A percentile compares a stretch with the other conserved stretches of the same genome.
These are phyloP conservation scores for Septoria linicola DNA, from an alignment of 2,329 filamentous ascomycete species.

Conservation along the genomic window DNA sequence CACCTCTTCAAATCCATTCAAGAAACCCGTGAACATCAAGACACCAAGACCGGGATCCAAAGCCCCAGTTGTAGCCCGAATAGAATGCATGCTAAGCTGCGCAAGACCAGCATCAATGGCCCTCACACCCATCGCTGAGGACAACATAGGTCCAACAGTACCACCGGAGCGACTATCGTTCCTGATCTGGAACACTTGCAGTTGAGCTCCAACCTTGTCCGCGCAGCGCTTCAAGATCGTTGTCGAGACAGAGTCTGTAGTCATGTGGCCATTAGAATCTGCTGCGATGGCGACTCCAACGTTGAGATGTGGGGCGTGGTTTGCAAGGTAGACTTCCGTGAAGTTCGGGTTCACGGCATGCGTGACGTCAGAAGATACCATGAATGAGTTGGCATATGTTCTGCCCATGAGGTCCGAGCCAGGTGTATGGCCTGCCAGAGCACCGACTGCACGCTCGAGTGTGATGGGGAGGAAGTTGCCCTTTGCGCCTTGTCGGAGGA, in stretches of 20 bases:
- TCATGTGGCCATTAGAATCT: slow-evolving; percentile 94
- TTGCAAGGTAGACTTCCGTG: slow-evolving; percentile 73
- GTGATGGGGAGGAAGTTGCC: slow-evolving; percentile 83
- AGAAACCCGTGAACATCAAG: slow-evolving; percentile 83
- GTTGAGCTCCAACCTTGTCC: slow-evolving; percentile 65
- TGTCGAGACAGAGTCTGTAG: slow-evolving; percentile 83
- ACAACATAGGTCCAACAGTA: slow-evolving; percentile 91
- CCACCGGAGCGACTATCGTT: slow-evolving; percentile 89
- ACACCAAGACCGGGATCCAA: slow-evolving; percentile 86
- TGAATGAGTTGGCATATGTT: slow-evolving; percentile 88
- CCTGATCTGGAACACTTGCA: slow-evolving; percentile 91
- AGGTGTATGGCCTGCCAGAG: slow-evolving; percentile 50
- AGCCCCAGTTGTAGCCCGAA: slow-evolving; percentile 82
- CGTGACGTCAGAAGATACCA: slow-evolving; percentile 88
- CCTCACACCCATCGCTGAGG: slow-evolving; percentile 73
- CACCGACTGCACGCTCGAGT: slow-evolving; percentile 78
- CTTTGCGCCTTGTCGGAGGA: slow-evolving; percentile 83
- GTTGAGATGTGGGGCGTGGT: slow-evolving; percentile 85
- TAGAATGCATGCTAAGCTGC: slow-evolving; percentile 91
- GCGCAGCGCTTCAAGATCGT: slow-evolving; percentile 77
- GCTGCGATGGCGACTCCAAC: slow-evolving; percentile 76
- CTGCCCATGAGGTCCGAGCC: slow-evolving; percentile 65
- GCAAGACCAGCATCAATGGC: slow-evolving; percentile 86
- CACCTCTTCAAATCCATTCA: slow-evolving; percentile 81
- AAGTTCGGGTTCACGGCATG: slow-evolving; percentile 97